These are phyloP conservation scores for Asterella californica DNA, from an alignment of 225 moss, liverwort and hornwort species.

Conservation along the genomic window DNA sequence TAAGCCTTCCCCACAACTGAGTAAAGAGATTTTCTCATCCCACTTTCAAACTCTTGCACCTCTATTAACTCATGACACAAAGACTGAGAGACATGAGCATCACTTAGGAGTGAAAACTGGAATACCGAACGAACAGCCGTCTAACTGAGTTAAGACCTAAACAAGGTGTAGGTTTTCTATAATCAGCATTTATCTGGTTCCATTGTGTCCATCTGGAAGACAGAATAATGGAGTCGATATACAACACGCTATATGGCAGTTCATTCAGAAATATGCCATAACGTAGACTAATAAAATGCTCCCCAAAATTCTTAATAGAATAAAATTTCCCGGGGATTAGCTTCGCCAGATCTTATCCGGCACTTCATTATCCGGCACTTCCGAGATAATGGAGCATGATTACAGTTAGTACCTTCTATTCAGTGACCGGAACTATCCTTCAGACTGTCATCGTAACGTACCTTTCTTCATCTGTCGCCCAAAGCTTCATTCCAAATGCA, in stretches of 20 bases:
- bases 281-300: neutral
- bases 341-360: too few relatives aligned
- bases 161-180: neutral
- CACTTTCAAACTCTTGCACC: neutral
- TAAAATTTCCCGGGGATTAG: too few relatives aligned
- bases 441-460: too few relatives aligned
- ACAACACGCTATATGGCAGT: too few relatives aligned
- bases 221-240: too few relatives aligned
- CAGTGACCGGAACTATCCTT: neutral
- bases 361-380: neutral
- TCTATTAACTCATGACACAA: neutral
- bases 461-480: constrained; percentile 62
- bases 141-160: too few relatives aligned
- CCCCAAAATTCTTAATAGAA: neutral
- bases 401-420: neutral
- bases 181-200: too few relatives aligned
- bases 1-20: neutral
- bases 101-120: neutral
- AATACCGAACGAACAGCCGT: too few relatives aligned
- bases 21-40: neutral
- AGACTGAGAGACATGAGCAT: neutral
- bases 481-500: constrained; percentile 84
- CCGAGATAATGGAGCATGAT: neutral
- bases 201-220: too few relatives aligned
- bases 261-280: neutral